Evolutionary conservation across 768 basidiomycete species (phyloP).

Genomic region (Suillus subaureus): DNA sequence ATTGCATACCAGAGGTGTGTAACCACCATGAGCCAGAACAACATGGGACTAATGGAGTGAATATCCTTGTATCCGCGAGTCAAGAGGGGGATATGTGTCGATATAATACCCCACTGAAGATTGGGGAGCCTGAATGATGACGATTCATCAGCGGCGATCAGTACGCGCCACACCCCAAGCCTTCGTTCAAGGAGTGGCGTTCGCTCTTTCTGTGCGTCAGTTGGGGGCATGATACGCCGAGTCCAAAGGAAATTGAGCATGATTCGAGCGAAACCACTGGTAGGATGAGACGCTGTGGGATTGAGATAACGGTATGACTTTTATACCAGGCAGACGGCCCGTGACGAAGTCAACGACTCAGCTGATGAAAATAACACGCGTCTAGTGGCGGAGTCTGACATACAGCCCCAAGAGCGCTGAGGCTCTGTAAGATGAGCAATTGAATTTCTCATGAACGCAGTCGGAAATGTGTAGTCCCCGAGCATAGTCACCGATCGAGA

Average conservation of each 20-base stretch:
- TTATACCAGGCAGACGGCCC: background rate
- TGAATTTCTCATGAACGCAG: background rate
- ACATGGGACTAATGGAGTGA: conserved; percentile 22
- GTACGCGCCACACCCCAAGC: conserved; percentile 29
- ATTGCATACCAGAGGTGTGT: conserved; percentile 22
- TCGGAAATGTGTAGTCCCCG: background rate
- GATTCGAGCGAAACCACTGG: background rate
- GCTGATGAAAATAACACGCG: background rate
- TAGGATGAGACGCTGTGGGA: background rate
- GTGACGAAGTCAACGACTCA: background rate
- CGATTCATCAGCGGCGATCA: conserved; percentile 16
- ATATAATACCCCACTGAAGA: conserved; percentile 12
- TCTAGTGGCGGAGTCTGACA: background rate
- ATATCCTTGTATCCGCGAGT: conserved; percentile 24
- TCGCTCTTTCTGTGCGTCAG: conserved; percentile 4
- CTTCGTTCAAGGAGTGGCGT: conserved; percentile 13
- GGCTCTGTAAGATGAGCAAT: background rate
- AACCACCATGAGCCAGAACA: conserved; percentile 17
- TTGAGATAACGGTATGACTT: background rate
- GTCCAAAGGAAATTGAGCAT: background rate
- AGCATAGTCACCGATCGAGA: background rate
- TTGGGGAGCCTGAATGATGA: conserved; percentile 8
- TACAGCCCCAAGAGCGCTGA: background rate
- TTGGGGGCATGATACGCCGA: background rate
- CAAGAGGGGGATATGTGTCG: conserved; percentile 9